Evolutionary conservation across 495 filamentous ascomycete genomes (phyloP).

Genomic region (Daldinia childiae): DNA sequence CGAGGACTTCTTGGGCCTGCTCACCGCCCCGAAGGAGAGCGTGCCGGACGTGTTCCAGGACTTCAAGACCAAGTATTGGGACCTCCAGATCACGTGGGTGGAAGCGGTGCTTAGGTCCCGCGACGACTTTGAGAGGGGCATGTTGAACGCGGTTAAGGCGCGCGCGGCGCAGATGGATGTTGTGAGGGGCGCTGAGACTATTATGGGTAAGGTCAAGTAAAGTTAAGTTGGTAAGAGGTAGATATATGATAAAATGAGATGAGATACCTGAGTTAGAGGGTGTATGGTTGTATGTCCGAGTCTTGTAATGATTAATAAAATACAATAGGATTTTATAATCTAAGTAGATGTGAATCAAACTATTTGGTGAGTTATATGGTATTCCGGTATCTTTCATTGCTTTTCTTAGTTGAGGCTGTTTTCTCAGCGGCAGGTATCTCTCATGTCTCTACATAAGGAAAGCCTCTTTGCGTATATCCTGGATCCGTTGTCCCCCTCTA

Average conservation of each 20-base stretch:
- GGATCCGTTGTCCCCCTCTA: neutral
- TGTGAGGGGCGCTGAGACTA: slow-evolving; percentile 80
- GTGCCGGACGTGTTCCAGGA: slow-evolving; percentile 80
- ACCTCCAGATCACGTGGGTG: slow-evolving; percentile 95
- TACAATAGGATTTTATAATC: neutral
- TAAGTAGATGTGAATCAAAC: neutral
- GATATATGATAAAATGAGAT: neutral
- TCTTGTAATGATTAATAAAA: neutral
- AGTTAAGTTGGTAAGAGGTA: neutral
- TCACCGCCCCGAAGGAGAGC: slow-evolving; percentile 76
- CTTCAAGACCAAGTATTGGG: slow-evolving; percentile 91
- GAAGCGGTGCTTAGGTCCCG: slow-evolving; percentile 85
- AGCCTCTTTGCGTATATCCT: neutral
- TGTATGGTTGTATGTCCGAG: neutral
- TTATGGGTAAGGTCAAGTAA: slow-evolving; percentile 89
- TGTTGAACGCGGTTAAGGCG: slow-evolving; percentile 87
- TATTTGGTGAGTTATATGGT: neutral
- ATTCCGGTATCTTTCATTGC: neutral
- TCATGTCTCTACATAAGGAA: neutral
- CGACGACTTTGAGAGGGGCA: slow-evolving; percentile 92
- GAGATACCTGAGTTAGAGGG: neutral
- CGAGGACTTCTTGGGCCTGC: slow-evolving; percentile 77
- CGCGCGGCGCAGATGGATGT: slow-evolving; percentile 84
- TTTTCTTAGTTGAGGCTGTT: neutral
- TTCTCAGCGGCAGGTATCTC: neutral